Evolutionary conservation across 352 stramenopile species (phyloP), one percentile per base, ranked within the genome.

Genomic region (Pythium volutum): DNA sequence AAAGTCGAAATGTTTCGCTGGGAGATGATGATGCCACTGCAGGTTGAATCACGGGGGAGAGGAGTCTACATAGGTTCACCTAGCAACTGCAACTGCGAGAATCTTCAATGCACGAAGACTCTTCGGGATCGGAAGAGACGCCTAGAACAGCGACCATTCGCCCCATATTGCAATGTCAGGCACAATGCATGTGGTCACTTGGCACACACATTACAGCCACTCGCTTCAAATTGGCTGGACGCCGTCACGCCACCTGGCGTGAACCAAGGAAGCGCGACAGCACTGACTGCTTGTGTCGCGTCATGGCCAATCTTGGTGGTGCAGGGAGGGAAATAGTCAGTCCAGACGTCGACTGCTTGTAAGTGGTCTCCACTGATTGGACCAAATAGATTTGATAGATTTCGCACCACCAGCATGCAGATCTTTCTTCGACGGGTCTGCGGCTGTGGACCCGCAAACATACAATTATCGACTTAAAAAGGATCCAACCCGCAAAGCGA

Each of bases 21-120:
- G 36, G 36, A n/a, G 38, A 34, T 56, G 56, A 55, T 46, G 56
- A 47, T 55, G 43, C 38, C 8, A 31, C 25, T 54, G 3, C 15
- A 45, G 20, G 49, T 63, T 63, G 56, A 63, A 63, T 63, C 56
- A 63, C 45, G 29, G 56, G 45, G 56, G 56, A 54, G 56, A 63
- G 48, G 56, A 36, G 38, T n/a, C n/a, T n/a, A n/a, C n/a, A 14
- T n/a, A 45, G 41, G 20, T 10, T 27, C 22, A n/a, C 45, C 31
- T n/a, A 8, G 31, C 56, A 63, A 56, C 56, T 63, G 56, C 58
- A 64, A 58, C 29, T n/a, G n/a, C 48, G 41, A 43, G 36, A 43
- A 43, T 43, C 36, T 43, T 43, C 36, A 16, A 43, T 43, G 14
- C 31, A 36, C 31, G 31, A 36, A 36, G 31, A 36, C 8, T n/a